Percentiles rank a stretch among this genome's conserved stretches.
These are phyloP conservation scores for Quercus agrifolia DNA, from an alignment of 306 rosid genomes.

Conservation along the genomic window DNA sequence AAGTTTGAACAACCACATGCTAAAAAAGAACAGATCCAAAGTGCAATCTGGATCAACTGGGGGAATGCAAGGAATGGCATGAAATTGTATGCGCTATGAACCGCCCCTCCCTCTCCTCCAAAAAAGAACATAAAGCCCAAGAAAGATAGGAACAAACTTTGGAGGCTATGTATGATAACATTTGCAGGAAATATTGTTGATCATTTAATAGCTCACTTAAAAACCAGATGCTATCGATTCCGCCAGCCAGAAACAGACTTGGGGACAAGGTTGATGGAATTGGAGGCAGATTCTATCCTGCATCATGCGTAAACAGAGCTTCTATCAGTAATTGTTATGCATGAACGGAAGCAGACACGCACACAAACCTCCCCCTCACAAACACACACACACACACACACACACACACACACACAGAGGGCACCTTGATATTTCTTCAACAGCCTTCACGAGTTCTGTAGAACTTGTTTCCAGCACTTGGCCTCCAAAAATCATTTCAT, in stretches of 20 bases:
- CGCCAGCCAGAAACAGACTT: conserved; percentile 90
- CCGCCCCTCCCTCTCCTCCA: too few species aligned
- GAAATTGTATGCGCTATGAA: background rate
- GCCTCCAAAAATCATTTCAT: conserved; percentile 87
- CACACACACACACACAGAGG: background rate
- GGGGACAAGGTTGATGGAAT: conserved; percentile 68
- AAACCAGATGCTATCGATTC: conserved; percentile 34
- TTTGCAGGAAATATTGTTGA: background rate
- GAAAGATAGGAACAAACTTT: too few species aligned
- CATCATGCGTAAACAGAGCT: background rate
- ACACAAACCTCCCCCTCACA: background rate
- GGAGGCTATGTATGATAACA: too few species aligned
- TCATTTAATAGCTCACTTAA: background rate
- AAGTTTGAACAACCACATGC: too few species aligned
- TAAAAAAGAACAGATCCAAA: background rate
- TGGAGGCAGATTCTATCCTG: conserved; percentile 85
- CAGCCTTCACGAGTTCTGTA: conserved; percentile 74
- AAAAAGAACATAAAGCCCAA: too few species aligned
- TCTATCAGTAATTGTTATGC: background rate
- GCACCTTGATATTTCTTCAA: conserved; percentile 85
- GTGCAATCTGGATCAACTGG: background rate
- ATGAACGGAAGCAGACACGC: background rate
- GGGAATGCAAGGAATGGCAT: background rate
- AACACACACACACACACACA: too few species aligned
- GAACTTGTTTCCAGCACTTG: conserved; percentile 93